Evolutionary conservation across 2,329 filamentous ascomycete species (phyloP), one percentile per base, ranked within the genome.

Genomic region (Pseudogymnoascus pannorum): DNA sequence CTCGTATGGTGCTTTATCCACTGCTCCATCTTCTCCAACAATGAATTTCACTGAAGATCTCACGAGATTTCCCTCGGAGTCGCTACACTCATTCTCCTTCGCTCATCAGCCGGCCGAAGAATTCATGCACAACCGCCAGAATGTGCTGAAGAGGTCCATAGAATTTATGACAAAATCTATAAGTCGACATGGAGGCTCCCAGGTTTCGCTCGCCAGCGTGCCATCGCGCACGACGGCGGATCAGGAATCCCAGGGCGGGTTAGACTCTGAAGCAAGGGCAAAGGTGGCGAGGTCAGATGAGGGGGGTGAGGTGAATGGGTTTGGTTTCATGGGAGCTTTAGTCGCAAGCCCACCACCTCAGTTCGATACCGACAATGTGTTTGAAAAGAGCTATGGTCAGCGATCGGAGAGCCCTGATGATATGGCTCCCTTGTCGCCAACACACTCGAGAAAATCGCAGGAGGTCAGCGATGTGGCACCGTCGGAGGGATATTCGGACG

Each of bases 41-140:
- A 70, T 89, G 42, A 78, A 84, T 64, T 91, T 92, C 71, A 83
- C 86, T 70, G 94, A 97, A 77, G 94, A 99, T 72, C 83, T 99
- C 51, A 87, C 87, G 51, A 87, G 92, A 58, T 99, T 99, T 72
- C 93, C 94, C 1, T 91, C 91, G 68, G 94, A 99, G 73, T 99
- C 94, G 5, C 79, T 99, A 54, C 94, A 99, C 75, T 99, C 94
- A 1, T 99, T 99, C 77, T 97, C 93, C 11, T 99, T 99, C 74
- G 91, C 94, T 40, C 91, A 96, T 68, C 92, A 96, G 75, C 93
- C 92, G 2, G 11, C 51, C 7, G 92, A 96, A 71, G 93, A 97
- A 65, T 86, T 91, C 65, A 81, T 97, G 61, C 90, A 96, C 72
- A 96, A 85, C 73, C 88, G 94, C 60, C 92, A 97, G 73, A 96